Evolutionary conservation across 2,329 filamentous ascomycete genomes (phyloP).

Genomic region (Exophiala dermatitidis): DNA sequence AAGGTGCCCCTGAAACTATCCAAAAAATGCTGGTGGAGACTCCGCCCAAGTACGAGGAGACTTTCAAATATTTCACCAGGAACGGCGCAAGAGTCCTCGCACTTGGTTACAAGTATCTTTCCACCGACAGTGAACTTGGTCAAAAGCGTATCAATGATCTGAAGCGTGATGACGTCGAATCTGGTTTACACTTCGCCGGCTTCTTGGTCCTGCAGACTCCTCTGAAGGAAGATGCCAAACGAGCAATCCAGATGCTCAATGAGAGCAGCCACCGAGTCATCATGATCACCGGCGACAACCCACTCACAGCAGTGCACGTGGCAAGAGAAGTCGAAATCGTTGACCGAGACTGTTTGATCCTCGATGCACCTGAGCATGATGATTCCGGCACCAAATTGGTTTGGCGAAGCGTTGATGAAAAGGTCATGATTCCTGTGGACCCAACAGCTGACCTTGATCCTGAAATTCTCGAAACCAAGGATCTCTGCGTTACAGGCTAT

Average conservation of each 20-base stretch:
- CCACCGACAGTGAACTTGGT: constrained; percentile 71
- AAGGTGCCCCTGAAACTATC: constrained; percentile 95
- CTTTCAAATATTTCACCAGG: constrained; percentile 94
- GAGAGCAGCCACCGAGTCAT: constrained; percentile 97
- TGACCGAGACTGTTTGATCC: constrained; percentile 85
- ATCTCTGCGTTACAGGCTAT: constrained; percentile 93
- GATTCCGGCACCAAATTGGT: constrained; percentile 71
- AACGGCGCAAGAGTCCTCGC: constrained; percentile 92
- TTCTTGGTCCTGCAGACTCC: constrained; percentile 94
- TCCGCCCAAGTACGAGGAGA: constrained; percentile 89
- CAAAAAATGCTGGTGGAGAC: constrained; percentile 80
- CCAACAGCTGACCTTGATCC: constrained; percentile 71
- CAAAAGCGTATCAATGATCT: constrained; percentile 83
- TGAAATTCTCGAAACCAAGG: constrained; percentile 74
- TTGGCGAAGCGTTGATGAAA: constrained; percentile 93
- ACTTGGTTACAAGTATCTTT: constrained; percentile 87
- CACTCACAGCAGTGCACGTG: constrained; percentile 90
- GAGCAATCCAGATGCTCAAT: constrained; percentile 92
- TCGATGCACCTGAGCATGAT: constrained; percentile 90
- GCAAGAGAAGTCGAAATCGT: constrained; percentile 95
- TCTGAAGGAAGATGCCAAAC: constrained; percentile 90
- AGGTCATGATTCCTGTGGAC: constrained; percentile 76
- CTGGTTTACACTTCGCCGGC: constrained; percentile 77
- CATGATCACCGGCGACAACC: constrained; percentile 99
- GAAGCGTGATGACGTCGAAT: constrained; percentile 86